These are phyloP conservation scores for Coemansia sp. DNA, from an alignment of 192 early-diverging fungal species.

Conservation along the genomic window DNA sequence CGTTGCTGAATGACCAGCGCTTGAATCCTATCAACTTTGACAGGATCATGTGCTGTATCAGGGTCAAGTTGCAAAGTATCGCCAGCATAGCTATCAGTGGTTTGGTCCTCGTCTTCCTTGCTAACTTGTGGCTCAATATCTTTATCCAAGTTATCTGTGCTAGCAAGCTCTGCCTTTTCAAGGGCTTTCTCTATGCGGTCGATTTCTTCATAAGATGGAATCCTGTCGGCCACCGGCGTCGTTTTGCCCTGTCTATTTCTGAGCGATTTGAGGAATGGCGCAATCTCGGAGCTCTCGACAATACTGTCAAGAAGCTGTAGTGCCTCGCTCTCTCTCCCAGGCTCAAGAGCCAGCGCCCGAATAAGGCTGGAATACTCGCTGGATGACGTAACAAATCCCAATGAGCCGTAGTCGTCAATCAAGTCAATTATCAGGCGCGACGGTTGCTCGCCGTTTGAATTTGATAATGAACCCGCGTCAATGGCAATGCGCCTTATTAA, in stretches of 20 bases:
- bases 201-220: constrained; percentile 47
- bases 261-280: constrained; percentile 23
- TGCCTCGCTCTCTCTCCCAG: constrained; percentile 36
- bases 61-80: neutral
- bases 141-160: neutral
- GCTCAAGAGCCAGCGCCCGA: constrained; percentile 35
- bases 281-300: constrained; percentile 38
- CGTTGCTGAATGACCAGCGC: constrained; percentile 25
- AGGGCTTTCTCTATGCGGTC: constrained; percentile 32
- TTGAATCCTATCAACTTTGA: constrained; percentile 21
- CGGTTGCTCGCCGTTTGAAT: constrained; percentile 4
- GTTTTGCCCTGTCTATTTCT: neutral
- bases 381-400: constrained; percentile 25
- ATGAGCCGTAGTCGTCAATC: constrained; percentile 31
- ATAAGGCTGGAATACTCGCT: constrained; percentile 45
- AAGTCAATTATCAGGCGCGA: constrained; percentile 27
- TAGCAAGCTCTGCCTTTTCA: constrained; percentile 2
- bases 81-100: neutral
- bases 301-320: constrained; percentile 45
- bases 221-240: constrained; percentile 7
- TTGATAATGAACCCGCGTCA: neutral
- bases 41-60: neutral
- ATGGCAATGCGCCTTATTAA: constrained; percentile 23
- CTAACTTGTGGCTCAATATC: neutral
- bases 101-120: neutral